phyloP scores from a whole-genome alignment of 2,329 filamentous ascomycete genomes.

The Penicillium griseofulvum region DNA sequence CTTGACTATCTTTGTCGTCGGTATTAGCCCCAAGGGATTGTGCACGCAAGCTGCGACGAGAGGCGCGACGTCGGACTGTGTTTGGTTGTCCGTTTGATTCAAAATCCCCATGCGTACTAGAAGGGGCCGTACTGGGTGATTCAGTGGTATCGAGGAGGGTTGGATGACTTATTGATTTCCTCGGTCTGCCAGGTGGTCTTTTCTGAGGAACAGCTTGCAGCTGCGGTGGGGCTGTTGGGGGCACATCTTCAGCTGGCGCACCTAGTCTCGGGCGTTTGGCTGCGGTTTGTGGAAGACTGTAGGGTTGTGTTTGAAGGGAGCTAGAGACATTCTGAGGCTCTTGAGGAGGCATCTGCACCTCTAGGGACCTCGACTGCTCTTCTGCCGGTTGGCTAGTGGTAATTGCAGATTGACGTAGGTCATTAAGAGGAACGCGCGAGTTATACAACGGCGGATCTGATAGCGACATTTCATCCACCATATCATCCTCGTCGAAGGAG shows the following conservation, averaged over 20 bases:
- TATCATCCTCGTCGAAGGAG: slow-evolving; percentile 35
- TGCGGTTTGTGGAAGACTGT: slow-evolving; percentile 16
- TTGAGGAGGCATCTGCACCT: slow-evolving; percentile 10
- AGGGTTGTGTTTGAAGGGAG: neutral
- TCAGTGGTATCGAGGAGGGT: slow-evolving; percentile 11
- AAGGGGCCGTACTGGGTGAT: slow-evolving; percentile 13
- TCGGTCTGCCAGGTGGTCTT: slow-evolving; percentile 26
- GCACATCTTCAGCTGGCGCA: slow-evolving; percentile 4
- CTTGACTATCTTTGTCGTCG: neutral
- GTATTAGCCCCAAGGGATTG: slow-evolving; percentile 6
- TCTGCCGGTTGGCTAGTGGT: neutral
- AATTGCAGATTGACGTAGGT: neutral
- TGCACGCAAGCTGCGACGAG: slow-evolving; percentile 16
- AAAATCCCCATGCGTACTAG: slow-evolving; percentile 4
- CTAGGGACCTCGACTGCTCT: neutral
- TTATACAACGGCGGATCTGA: slow-evolving; percentile 20
- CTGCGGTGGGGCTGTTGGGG: slow-evolving; percentile 2
- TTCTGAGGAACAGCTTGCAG: slow-evolving; percentile 10
- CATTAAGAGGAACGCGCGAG: slow-evolving; percentile 28
- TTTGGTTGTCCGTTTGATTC: slow-evolving; percentile 1
- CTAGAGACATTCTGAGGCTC: neutral
- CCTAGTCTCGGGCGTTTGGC: slow-evolving; percentile 34
- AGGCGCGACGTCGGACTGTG: slow-evolving; percentile 5
- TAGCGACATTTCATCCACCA: slow-evolving; percentile 28
- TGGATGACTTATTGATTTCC: slow-evolving; percentile 26